These are phyloP conservation scores for Endocladia muricata DNA, from an alignment of 31 red algal species.

Conservation along the genomic window DNA sequence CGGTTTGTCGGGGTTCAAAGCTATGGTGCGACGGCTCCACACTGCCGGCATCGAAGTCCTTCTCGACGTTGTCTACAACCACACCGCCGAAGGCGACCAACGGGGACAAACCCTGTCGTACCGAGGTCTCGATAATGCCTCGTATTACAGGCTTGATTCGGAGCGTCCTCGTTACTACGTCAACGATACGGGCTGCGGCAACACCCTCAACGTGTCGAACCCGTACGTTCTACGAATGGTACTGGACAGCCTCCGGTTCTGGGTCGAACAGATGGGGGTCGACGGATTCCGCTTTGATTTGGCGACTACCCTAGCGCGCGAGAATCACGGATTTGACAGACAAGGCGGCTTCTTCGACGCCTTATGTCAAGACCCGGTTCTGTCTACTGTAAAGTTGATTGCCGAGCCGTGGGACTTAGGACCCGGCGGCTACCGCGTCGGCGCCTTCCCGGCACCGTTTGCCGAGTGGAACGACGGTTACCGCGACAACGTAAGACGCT, in stretches of 20 bases:
- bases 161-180: slow-evolving; percentile 59
- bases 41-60: slow-evolving; percentile 95
- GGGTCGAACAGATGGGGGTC: slow-evolving; percentile 84
- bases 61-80: slow-evolving; percentile 99
- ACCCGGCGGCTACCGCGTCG: slow-evolving; percentile 93
- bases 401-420: slow-evolving; percentile 98
- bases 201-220: slow-evolving; percentile 87
- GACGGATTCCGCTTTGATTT: slow-evolving; percentile 99
- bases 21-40: slow-evolving; percentile 97
- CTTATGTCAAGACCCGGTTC: slow-evolving; percentile 69
- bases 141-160: slow-evolving; percentile 75
- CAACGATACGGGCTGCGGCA: slow-evolving; percentile 93
- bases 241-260: slow-evolving; percentile 81
- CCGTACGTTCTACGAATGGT: slow-evolving; percentile 70
- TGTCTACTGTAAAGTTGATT: slow-evolving; percentile 92
- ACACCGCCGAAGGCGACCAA: slow-evolving; percentile 97
- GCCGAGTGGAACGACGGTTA: slow-evolving; percentile 98
- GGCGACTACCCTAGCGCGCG: slow-evolving; percentile 73
- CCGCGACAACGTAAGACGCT: slow-evolving; percentile 86
- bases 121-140: slow-evolving; percentile 69
- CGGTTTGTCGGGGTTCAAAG: slow-evolving; percentile 62
- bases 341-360: slow-evolving; percentile 67
- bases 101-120: too few species aligned
- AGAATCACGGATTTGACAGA: slow-evolving; percentile 42
- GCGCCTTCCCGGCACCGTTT: slow-evolving; percentile 90